phyloP scores from a whole-genome alignment of 805 yeast species.

The Monosporozyma unispora region DNA sequence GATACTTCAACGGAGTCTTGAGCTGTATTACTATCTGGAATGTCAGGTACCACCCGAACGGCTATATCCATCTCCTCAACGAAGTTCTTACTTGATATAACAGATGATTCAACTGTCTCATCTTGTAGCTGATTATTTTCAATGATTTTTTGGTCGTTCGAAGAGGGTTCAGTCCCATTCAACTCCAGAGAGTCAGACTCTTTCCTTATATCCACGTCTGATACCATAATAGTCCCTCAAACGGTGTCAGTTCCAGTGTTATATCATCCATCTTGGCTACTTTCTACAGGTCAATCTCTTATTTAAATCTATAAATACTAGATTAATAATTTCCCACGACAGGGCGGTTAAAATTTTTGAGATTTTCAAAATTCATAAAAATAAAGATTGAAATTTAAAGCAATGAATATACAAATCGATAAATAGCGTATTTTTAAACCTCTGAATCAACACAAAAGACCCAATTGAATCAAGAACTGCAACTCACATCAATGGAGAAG shows the following conservation, averaged over 20 bases:
- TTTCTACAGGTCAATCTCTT: too few relatives aligned
- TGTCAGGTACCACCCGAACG: too few relatives aligned
- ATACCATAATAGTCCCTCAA: not conserved
- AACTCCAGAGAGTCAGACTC: not conserved
- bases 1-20: too few relatives aligned
- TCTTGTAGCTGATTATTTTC: too few relatives aligned
- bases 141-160: not conserved
- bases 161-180: not conserved
- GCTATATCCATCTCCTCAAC: too few relatives aligned
- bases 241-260: not conserved
- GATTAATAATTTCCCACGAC: not conserved
- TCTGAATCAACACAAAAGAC: not conserved
- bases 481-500: slow-evolving; percentile 6
- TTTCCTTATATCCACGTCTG: not conserved
- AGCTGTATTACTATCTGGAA: too few relatives aligned
- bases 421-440: not conserved
- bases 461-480: not conserved
- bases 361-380: not conserved
- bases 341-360: not conserved
- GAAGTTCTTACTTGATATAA: too few relatives aligned
- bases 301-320: not conserved
- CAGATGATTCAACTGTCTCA: too few relatives aligned
- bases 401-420: not conserved
- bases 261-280: not conserved
- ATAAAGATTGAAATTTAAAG: not conserved